Evolutionary conservation across 2,329 filamentous ascomycete genomes (phyloP), one percentile per base, ranked within the genome.

Genomic region (Aspergillus fischeri): DNA sequence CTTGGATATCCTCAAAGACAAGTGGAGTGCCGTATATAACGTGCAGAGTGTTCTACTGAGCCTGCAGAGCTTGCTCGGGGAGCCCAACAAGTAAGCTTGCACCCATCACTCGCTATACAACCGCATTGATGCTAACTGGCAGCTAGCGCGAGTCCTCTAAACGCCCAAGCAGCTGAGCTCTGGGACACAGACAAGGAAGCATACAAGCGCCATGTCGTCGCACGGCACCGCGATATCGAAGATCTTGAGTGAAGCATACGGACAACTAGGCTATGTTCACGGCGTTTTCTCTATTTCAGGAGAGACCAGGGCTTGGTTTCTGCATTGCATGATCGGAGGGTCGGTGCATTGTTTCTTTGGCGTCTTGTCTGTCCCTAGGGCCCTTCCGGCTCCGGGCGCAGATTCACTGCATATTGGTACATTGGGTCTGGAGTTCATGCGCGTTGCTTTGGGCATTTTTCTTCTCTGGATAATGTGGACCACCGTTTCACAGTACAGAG

Each of bases 11-110:
- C 82, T 99, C 63, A 97, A 97, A 83, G 94, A 97, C 76, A 97
- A 97, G 80, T 99, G 94, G 94, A 96, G 92, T 58, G 92, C 94
- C 20, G 92, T 95, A 47, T 95, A 97, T 83, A 97, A 97, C 71
- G 92, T 96, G 60, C 91, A 95, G 75, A 96, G 89, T 49, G 91
- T 99, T 49, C 80, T 99, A 55, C 76, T 99, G 68, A 97, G 93
- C 67, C 78, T 99, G 76, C 94, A 99, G 78, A 97, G 92, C 76
- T 79, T 99, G 70, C 83, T 99, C 32, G 94, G 93, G 27, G 94
- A 99, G 78, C 94, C 94, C 38, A 99, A 99, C 79, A 99, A 99
- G 94, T 97, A 80, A 75, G 90, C 7, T 47, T 25, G 47, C 38
- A 9, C 35, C 35, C 7, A 45, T 49, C 3, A 10, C 6, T 10